Conservation (phyloP, 768 basidiomycete genomes). For the Daedalea quercina region DNA sequence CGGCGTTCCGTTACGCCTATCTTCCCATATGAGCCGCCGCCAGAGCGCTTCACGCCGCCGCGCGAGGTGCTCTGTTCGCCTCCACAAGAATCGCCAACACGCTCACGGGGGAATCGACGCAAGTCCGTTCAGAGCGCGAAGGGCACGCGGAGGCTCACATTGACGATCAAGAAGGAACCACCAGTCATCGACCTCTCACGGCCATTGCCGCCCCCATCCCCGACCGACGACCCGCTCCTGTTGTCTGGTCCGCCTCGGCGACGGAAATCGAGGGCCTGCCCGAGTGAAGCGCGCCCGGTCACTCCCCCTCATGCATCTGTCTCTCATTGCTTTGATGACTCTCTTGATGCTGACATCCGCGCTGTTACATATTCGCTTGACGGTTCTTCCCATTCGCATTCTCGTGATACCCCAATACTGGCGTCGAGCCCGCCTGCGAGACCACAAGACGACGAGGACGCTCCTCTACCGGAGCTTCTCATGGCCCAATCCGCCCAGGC, state of each 20-base stretch:
- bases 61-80: constrained; percentile 49
- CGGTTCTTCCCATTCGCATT: constrained; percentile 16
- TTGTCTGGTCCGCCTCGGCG: constrained; percentile 37
- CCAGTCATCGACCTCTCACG: constrained; percentile 53
- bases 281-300: background rate
- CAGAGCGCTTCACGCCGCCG: constrained; percentile 67
- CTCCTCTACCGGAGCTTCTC: background rate
- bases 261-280: constrained; percentile 14
- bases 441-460: background rate
- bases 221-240: constrained; percentile 69
- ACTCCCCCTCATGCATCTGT: no score
- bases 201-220: constrained; percentile 64
- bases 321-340: no score
- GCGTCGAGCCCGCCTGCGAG: constrained; percentile 26
- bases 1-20: constrained; percentile 46
- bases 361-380: constrained; percentile 1
- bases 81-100: constrained; percentile 16
- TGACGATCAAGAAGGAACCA: constrained; percentile 51
- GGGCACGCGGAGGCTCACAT: constrained; percentile 19
- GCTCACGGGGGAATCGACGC: constrained; percentile 34
- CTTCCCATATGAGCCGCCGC: constrained; percentile 58
- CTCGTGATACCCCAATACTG: constrained; percentile 32
- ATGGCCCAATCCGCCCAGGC: no score
- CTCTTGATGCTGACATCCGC: no score
- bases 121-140: constrained; percentile 20